Base-by-base conservation (phyloP, 257 asterid genomes). In the Paraleonurus japonicus region DNA sequence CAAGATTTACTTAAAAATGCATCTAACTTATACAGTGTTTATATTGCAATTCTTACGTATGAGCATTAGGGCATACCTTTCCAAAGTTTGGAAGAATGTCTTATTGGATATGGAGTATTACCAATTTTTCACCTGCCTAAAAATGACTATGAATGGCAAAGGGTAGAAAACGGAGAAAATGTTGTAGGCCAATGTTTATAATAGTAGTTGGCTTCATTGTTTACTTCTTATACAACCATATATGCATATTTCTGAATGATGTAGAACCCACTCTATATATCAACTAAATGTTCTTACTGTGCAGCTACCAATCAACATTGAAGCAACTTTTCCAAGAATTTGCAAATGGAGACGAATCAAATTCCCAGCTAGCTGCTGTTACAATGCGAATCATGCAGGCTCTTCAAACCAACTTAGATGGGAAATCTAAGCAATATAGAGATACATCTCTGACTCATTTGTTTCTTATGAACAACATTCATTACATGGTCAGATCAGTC, bases 341-440 rank as follows among this genome's bases (percentile, higher is more conserved):
- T 65, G 90, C 80, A 70, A 86, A 39, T 57, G 90, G 88, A 67
- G 97, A 82, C 53, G 89, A 82, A 57, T 83, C 98, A 39, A 84
- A 86, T 76, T 86, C 97, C 68, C 98, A 95, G 88, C 82, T 95
- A 24, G 98, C 98, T 67, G 85, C 94, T 65, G 98, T 95, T 47
- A 95, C 99, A 28, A 95, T 85, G 97, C 91, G 89, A 72, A 92
- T 95, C 79, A 95, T 95, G 99, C 98, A 89, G 84, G 99, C 99
- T 82, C 87, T 95, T 77, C 99, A 95, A 76, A 87, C 86, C 78
- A 95, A 95, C 82, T 85, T 95, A 88, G 99, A 95, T 77, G 99
- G 98, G 71, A 95, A 95, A 87, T 92, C 99, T 67, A 92, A 88
- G 88, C 98, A 95, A 79, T 95, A 95, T 77, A 88, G 86, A 78